These are phyloP conservation scores for Phytophthora pinifolia DNA, from an alignment of 352 stramenopile species.

Conservation along the genomic window DNA sequence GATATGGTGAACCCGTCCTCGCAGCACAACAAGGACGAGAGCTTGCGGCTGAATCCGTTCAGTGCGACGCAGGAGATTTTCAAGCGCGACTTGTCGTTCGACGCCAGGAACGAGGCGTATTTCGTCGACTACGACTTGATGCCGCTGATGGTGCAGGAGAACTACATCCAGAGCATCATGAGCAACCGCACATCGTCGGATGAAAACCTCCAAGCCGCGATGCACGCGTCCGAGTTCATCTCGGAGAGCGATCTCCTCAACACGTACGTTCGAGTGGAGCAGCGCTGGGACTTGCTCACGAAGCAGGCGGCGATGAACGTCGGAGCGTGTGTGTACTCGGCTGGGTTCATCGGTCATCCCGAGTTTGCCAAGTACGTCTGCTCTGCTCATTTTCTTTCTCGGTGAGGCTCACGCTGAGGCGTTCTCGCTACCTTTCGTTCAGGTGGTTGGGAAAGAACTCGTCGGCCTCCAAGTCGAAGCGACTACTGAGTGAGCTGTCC, in stretches of 20 bases:
- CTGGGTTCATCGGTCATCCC: constrained; percentile 87
- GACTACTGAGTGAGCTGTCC: constrained; percentile 94
- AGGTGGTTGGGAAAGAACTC: constrained; percentile 99
- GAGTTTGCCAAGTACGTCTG: constrained; percentile 87
- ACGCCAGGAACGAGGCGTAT: constrained; percentile 94
- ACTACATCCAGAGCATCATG: constrained; percentile 87
- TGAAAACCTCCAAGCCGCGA: constrained; percentile 81
- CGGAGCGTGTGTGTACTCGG: constrained; percentile 73
- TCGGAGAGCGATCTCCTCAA: constrained; percentile 83
- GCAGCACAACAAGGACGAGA: constrained; percentile 92
- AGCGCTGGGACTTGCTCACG: constrained; percentile 96
- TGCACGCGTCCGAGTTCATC: constrained; percentile 92
- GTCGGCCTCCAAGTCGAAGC: constrained; percentile 93
- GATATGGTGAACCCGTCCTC: constrained; percentile 81
- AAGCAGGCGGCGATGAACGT: constrained; percentile 92
- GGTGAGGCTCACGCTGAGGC: constrained; percentile 18
- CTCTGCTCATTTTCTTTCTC: not conserved
- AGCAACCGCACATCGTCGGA: constrained; percentile 64
- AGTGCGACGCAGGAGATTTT: constrained; percentile 94
- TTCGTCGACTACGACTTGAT: constrained; percentile 99
- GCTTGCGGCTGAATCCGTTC: constrained; percentile 94
- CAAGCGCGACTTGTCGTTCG: constrained; percentile 74
- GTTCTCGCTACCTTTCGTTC: constrained; percentile 39
- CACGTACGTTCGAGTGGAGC: constrained; percentile 75
- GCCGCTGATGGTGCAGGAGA: constrained; percentile 95